Evolutionary conservation across 306 rosid species (phyloP).

Genomic region (Luffa acutangula): DNA sequence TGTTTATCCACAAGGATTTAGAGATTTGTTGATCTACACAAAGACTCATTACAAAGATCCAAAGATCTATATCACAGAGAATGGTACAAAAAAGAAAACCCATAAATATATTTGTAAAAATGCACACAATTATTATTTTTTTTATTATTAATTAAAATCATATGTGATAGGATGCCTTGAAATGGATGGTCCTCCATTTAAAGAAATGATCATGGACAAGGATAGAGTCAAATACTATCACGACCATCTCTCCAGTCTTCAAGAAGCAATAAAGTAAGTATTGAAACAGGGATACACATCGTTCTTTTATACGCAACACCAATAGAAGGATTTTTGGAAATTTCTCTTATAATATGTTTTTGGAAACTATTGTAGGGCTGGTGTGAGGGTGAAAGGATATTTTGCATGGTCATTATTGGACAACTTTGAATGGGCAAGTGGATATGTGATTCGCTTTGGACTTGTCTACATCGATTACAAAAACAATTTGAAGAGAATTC

Average conservation of each 20-base stretch:
- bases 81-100: neutral
- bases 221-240: neutral
- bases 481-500: neutral
- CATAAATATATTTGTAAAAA: neutral
- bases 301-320: neutral
- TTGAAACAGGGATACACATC: neutral
- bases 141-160: neutral
- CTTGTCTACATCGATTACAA: neutral
- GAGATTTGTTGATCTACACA: neutral
- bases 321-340: too few species aligned
- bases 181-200: neutral
- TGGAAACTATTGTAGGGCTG: neutral
- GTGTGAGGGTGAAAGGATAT: neutral
- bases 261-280: neutral
- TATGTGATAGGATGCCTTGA: neutral
- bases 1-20: constrained; percentile 14
- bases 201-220: neutral
- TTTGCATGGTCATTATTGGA: neutral
- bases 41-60: neutral
- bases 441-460: neutral
- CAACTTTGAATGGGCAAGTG: neutral
- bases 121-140: neutral
- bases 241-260: neutral
- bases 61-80: neutral
- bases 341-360: neutral